Evolutionary conservation across 116 monocot genomes (phyloP).

Genomic region (Cymodocea nodosa): DNA sequence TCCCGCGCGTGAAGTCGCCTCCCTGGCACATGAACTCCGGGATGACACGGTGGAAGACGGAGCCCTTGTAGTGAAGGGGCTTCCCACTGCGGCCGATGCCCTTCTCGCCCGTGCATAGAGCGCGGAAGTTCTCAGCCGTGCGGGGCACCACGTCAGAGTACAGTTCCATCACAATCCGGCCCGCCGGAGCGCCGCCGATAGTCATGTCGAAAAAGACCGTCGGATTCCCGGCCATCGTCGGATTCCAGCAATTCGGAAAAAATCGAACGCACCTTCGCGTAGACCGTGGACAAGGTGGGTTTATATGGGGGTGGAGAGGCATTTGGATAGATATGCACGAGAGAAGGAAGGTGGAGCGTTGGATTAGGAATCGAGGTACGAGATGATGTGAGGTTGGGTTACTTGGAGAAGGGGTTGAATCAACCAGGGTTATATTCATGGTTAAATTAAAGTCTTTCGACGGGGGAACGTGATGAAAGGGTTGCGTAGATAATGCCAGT

Average conservation of each 20-base stretch:
- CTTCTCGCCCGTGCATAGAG: conserved; percentile 14
- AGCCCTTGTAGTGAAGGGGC: conserved; percentile 79
- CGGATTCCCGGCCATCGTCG: conserved; percentile 2
- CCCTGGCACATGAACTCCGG: conserved; percentile 88
- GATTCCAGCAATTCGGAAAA: neutral
- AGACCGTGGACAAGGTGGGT: neutral
- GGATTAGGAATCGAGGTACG: neutral
- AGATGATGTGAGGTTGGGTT: neutral
- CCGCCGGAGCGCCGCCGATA: conserved; percentile 25
- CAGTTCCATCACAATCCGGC: conserved; percentile 61
- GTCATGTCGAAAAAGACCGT: conserved; percentile 20
- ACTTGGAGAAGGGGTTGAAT: no score
- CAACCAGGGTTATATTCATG: no score
- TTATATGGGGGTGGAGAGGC: neutral
- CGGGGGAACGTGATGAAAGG: no score
- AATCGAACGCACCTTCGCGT: no score
- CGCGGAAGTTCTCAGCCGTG: conserved; percentile 16
- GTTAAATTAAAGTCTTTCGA: no score
- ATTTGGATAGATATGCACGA: neutral
- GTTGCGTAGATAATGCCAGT: no score
- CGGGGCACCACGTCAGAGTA: conserved; percentile 25
- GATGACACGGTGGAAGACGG: conserved; percentile 78
- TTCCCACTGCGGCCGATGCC: conserved; percentile 47
- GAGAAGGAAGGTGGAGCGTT: neutral
- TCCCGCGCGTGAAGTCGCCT: conserved; percentile 77